Base-by-base conservation (phyloP, 1,139 yeast species). In the Candida sp. region DNA sequence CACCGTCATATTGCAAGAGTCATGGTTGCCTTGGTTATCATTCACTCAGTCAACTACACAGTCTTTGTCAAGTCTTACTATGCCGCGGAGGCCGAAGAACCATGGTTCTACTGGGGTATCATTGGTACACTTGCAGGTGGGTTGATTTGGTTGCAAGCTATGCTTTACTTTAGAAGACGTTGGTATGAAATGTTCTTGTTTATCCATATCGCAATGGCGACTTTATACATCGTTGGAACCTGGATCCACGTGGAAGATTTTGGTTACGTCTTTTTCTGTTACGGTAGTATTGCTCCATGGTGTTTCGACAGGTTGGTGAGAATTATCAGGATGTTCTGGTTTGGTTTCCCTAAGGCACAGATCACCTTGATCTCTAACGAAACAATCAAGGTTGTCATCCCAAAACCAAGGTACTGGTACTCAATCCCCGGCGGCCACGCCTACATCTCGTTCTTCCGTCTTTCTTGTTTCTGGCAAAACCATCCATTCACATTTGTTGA, bases 181-280 rank as follows among this genome's bases (percentile, higher is more conserved):
- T 70, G 71, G 54, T 90, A 91, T 64, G 97, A 90, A 62, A 42
- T 81, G 7, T 91, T 91, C 66, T 63, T 88, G 23, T 59, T 73
- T 26, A 45, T 72, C 22, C 97, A 90, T 66, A 75, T 88, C 41
- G 46, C 81, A 1, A 63, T 89, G 46, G 93, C 85, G 0, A 72
- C 75, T 1, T 54, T 82, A 26, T 85, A 86, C 59, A 61, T 88
- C 33, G 77, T 77, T 55, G 85, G 85, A 27, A 77, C 84, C 12
- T 89, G 85, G 83, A 67, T 71, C 46, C 97, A 91, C 17, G 17
- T 17, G 17, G 17, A 17, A 17, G 17, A 17, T 17, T 17, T 17
- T 17, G 17, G 17, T 17, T 17, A 17, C 17, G 17, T 17, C 17
- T 17, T 17, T 17, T 17, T 17, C 17, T 17, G 17, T 17, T 17